phyloP scores from a whole-genome alignment of 176 grass and related monocot species.

The Oryza brachyantha region DNA sequence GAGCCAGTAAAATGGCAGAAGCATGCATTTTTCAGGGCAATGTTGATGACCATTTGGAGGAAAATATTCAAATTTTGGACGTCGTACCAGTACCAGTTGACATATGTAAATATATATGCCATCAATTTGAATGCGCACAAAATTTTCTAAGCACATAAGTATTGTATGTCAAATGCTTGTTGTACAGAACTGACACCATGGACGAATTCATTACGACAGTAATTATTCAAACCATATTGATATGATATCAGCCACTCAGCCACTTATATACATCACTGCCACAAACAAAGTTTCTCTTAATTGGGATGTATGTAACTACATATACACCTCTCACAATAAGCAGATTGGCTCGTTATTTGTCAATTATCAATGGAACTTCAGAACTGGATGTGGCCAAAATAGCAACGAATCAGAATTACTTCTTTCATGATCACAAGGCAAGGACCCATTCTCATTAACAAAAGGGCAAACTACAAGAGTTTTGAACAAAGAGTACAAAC shows the following conservation, averaged over 20 bases:
- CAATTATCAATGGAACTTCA: not conserved
- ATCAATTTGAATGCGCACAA: not conserved
- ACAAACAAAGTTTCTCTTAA: not conserved
- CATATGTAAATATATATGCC: conserved; percentile 17
- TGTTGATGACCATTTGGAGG: not conserved
- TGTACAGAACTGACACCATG: not conserved
- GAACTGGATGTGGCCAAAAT: not conserved
- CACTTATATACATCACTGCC: not conserved
- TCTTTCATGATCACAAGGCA: too few species aligned
- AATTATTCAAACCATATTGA: not conserved
- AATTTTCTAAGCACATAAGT: not conserved
- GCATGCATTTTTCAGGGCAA: not conserved
- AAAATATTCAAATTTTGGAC: not conserved
- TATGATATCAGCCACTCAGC: not conserved
- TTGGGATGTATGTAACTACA: not conserved
- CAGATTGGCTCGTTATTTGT: not conserved
- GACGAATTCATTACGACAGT: not conserved
- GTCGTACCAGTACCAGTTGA: not conserved
- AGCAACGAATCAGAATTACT: too few species aligned
- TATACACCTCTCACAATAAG: not conserved
- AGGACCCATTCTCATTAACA: too few species aligned
- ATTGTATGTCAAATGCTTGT: not conserved
- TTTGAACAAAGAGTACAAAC: too few species aligned
- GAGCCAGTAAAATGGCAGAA: not conserved
- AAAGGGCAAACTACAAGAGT: too few species aligned